Evolutionary conservation across 441 rosid species (phyloP).

Genomic region (Sinapis alba): DNA sequence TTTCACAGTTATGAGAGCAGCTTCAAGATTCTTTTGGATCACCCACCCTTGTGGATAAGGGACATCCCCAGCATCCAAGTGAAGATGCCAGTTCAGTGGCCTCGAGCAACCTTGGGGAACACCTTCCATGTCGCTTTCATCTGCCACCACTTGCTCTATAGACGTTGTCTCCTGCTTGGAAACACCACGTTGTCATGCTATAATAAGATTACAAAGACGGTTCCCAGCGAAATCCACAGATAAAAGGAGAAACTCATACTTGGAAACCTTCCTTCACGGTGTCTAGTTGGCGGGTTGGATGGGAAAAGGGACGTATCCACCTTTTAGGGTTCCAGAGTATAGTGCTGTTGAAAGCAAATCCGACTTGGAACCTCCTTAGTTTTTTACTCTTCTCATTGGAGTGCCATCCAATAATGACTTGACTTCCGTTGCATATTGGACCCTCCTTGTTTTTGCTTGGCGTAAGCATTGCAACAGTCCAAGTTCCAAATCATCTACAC

Average conservation of each 20-base stretch:
- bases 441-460: slow-evolving; percentile 96
- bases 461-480: slow-evolving; percentile 99
- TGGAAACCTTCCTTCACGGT: slow-evolving; percentile 92
- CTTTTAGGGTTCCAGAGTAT: slow-evolving; percentile 91
- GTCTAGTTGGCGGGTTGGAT: slow-evolving; percentile 75
- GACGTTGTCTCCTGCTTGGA: slow-evolving; percentile 75
- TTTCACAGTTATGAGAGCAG: slow-evolving; percentile 51
- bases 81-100: slow-evolving; percentile 94
- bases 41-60: slow-evolving; percentile 82
- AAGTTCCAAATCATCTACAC: slow-evolving; percentile 85
- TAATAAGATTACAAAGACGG: background rate
- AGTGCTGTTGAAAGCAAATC: slow-evolving; percentile 95
- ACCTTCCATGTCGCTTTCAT: slow-evolving; percentile 93
- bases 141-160: slow-evolving; percentile 87
- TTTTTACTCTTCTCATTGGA: slow-evolving; percentile 91
- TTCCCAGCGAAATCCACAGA: background rate
- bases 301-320: slow-evolving; percentile 56
- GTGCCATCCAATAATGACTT: slow-evolving; percentile 87
- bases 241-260: slow-evolving; percentile 42
- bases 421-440: slow-evolving; percentile 84
- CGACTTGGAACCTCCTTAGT: slow-evolving; percentile 89
- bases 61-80: slow-evolving; percentile 62
- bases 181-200: background rate
- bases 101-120: slow-evolving; percentile 66
- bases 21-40: slow-evolving; percentile 67